A percentile compares a stretch with the other conserved stretches of the same genome.
These are phyloP conservation scores for Rhizopus arrhizus DNA, from an alignment of 371 early-diverging fungal species.

Conservation along the genomic window DNA sequence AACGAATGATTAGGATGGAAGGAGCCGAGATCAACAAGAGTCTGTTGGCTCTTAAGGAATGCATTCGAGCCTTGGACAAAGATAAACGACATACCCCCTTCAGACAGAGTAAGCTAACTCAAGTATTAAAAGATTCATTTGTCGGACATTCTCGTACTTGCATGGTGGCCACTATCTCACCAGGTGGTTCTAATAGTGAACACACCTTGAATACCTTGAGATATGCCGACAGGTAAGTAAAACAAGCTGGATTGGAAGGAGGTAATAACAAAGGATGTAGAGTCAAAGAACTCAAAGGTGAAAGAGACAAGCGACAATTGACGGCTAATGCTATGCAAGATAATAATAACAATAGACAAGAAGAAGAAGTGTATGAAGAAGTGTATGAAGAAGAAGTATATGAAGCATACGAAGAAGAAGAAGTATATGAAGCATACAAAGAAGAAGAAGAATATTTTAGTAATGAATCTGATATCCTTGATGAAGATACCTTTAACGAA, in stretches of 20 bases:
- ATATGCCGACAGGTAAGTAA: conserved; percentile 79
- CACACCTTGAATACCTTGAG: conserved; percentile 98
- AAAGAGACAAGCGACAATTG: conserved; percentile 29
- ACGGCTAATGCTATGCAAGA: conserved; percentile 10
- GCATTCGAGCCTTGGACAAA: conserved; percentile 95
- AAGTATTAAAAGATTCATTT: conserved; percentile 96
- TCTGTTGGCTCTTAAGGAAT: conserved; percentile 95
- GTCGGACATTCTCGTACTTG: conserved; percentile 96
- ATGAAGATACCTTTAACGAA: conserved; percentile 53
- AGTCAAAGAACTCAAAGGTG: conserved; percentile 88
- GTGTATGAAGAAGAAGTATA: conserved; percentile 13
- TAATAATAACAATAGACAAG: neutral
- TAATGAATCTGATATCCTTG: conserved; percentile 42
- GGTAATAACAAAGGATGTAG: conserved; percentile 33
- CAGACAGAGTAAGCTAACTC: conserved; percentile 96
- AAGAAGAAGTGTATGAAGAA: conserved; percentile 10
- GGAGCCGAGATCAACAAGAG: conserved; percentile 99
- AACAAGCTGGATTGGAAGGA: no score
- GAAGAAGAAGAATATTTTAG: conserved; percentile 32
- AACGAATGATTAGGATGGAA: conserved; percentile 72
- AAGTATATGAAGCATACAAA: conserved; percentile 26
- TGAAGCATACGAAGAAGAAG: conserved; percentile 28
- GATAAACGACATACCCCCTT: conserved; percentile 94
- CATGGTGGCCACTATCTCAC: conserved; percentile 97
- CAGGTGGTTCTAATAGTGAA: conserved; percentile 89